A percentile compares a stretch with the other conserved stretches of the same genome.
These are phyloP conservation scores for Sordaria brevicollis DNA, from an alignment of 495 filamentous ascomycete species.

Conservation along the genomic window DNA sequence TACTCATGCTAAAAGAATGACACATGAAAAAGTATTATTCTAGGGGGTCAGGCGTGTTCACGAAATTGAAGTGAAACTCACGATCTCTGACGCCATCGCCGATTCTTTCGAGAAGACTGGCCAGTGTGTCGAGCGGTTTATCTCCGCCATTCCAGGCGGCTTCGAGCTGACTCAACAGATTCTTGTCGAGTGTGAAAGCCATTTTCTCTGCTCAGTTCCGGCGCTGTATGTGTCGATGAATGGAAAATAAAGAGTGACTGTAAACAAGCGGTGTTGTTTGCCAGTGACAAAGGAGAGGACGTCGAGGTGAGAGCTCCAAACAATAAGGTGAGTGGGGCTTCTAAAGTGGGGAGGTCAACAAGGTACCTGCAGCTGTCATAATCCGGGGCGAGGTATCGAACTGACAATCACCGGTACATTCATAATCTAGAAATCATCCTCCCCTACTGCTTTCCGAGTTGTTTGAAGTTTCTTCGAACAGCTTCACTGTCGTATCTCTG, in stretches of 20 bases:
- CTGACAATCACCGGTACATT: no score
- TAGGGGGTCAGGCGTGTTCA: no score
- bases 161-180: not conserved
- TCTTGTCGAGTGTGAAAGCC: not conserved
- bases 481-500: not conserved
- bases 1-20: not conserved
- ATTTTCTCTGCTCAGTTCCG: not conserved
- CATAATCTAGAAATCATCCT: not conserved
- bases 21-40: no score
- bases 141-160: not conserved
- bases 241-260: not conserved
- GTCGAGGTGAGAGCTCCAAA: not conserved
- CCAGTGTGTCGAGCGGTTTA: not conserved
- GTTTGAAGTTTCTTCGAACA: not conserved
- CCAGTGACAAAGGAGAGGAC: not conserved
- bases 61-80: conserved; percentile 27
- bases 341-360: not conserved
- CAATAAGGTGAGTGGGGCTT: not conserved
- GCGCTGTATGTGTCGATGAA: not conserved
- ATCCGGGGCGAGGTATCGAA: not conserved
- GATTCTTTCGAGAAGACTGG: not conserved
- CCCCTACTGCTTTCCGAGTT: not conserved
- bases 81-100: conserved; percentile 59
- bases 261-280: not conserved
- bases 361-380: not conserved